Evolutionary conservation across 768 basidiomycete species (phyloP).

Genomic region (Suillus americanus): DNA sequence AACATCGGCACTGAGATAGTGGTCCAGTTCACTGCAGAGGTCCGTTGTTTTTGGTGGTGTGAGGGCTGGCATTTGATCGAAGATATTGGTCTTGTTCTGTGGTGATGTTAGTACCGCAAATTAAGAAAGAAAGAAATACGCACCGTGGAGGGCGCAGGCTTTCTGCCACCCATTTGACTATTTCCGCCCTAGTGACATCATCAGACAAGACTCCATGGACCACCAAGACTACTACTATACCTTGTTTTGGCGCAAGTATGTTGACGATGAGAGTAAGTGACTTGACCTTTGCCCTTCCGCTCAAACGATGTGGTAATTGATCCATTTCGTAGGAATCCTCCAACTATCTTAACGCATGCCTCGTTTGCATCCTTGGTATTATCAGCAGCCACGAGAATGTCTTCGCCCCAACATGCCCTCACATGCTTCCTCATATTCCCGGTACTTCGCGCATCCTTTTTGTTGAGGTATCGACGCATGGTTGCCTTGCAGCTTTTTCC

Average conservation of each 20-base stretch:
- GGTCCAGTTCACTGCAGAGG: slow-evolving; percentile 27
- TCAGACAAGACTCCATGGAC: too few relatives aligned
- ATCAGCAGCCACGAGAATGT: slow-evolving; percentile 21
- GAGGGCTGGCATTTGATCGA: slow-evolving; percentile 27
- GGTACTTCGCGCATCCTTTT: slow-evolving; percentile 24
- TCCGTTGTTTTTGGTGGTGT: slow-evolving; percentile 15
- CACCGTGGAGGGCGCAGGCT: slow-evolving; percentile 24
- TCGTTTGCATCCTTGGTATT: too few relatives aligned
- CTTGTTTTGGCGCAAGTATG: slow-evolving; percentile 10
- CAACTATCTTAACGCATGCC: too few relatives aligned
- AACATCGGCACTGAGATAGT: slow-evolving; percentile 26
- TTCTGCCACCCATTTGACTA: slow-evolving; percentile 38
- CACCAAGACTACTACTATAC: too few relatives aligned
- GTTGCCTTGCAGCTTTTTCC: slow-evolving; percentile 16
- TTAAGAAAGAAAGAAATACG: background rate
- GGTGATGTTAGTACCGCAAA: background rate
- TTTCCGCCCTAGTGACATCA: slow-evolving; percentile 24
- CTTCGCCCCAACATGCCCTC: slow-evolving; percentile 33
- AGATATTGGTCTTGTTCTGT: slow-evolving; percentile 25
- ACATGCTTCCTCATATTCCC: slow-evolving; percentile 31
- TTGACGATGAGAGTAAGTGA: slow-evolving; percentile 30
- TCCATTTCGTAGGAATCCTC: slow-evolving; percentile 21
- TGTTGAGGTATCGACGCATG: slow-evolving; percentile 23
- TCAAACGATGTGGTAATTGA: slow-evolving; percentile 31
- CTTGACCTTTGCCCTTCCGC: slow-evolving; percentile 26